Percentiles rank a stretch among this genome's conserved stretches.
phyloP scores from a whole-genome alignment of 2,329 filamentous ascomycete genomes.

The Colletotrichum lupini region DNA sequence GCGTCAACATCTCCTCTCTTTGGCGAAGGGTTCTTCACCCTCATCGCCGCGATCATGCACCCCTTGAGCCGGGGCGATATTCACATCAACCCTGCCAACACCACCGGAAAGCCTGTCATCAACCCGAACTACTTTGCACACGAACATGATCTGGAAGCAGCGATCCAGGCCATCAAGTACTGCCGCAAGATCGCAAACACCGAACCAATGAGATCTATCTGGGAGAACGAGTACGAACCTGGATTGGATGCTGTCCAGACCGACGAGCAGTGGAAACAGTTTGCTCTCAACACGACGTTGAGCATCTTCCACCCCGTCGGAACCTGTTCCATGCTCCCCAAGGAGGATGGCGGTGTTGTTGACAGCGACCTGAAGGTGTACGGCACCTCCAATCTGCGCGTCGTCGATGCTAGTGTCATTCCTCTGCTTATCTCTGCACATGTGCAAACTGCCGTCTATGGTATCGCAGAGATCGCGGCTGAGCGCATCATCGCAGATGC shows the following conservation, averaged over 20 bases:
- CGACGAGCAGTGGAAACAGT: constrained; percentile 38
- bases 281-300: constrained; percentile 34
- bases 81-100: constrained; percentile 48
- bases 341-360: constrained; percentile 57
- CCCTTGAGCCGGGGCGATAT: constrained; percentile 46
- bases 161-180: constrained; percentile 46
- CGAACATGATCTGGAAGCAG: constrained; percentile 41
- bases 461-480: constrained; percentile 60
- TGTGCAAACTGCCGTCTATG: constrained; percentile 64
- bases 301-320: constrained; percentile 54
- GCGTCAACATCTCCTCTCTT: constrained; percentile 41
- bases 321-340: constrained; percentile 59
- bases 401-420: constrained; percentile 62
- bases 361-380: constrained; percentile 56
- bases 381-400: constrained; percentile 58
- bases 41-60: constrained; percentile 44
- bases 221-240: constrained; percentile 48
- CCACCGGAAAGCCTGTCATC: constrained; percentile 44
- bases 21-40: constrained; percentile 43
- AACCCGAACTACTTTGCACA: constrained; percentile 45
- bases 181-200: constrained; percentile 44
- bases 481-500: constrained; percentile 39
- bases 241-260: constrained; percentile 38
- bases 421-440: constrained; percentile 59
- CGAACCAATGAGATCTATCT: constrained; percentile 44